These are phyloP conservation scores for Suhomyces wounanorum DNA, from an alignment of 1,139 yeast genomes.

Conservation along the genomic window DNA sequence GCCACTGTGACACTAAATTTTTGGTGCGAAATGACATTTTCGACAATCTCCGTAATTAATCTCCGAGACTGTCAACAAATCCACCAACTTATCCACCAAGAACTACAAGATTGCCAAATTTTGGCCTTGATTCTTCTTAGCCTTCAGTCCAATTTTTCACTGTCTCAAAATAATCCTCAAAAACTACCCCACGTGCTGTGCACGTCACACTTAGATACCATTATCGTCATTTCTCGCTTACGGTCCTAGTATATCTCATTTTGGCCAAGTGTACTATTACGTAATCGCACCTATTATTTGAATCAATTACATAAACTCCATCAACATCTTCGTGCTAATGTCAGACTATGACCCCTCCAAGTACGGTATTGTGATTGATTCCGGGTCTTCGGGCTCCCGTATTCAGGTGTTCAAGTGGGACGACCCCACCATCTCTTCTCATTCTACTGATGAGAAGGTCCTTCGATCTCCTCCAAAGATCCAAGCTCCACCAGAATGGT, in stretches of 20 bases:
- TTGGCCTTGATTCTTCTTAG: too few species aligned
- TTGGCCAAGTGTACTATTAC: not conserved
- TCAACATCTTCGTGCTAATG: not conserved
- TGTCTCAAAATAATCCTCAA: too few species aligned
- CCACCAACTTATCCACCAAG: too few species aligned
- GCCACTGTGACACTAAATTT: too few species aligned
- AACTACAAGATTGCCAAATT: too few species aligned
- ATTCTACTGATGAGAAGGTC: conserved; percentile 26
- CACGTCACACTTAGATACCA: too few species aligned
- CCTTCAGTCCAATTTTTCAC: too few species aligned
- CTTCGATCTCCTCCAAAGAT: conserved; percentile 63
- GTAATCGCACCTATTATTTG: not conserved
- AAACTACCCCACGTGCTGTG: too few species aligned
- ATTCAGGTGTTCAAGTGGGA: conserved; percentile 71
- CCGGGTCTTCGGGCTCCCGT: conserved; percentile 83
- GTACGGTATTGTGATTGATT: conserved; percentile 76
- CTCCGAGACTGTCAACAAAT: too few species aligned
- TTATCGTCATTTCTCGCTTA: not conserved
- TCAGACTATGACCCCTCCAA: conserved; percentile 15
- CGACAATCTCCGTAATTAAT: too few species aligned
- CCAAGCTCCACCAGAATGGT: conserved; percentile 60
- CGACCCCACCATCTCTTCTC: conserved; percentile 36
- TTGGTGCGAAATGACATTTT: too few species aligned
- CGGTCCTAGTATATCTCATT: not conserved
- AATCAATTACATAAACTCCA: not conserved